Evolutionary conservation across 768 basidiomycete genomes (phyloP), one percentile per base, ranked within the genome.

Genomic region (Nidularia pulvinata): DNA sequence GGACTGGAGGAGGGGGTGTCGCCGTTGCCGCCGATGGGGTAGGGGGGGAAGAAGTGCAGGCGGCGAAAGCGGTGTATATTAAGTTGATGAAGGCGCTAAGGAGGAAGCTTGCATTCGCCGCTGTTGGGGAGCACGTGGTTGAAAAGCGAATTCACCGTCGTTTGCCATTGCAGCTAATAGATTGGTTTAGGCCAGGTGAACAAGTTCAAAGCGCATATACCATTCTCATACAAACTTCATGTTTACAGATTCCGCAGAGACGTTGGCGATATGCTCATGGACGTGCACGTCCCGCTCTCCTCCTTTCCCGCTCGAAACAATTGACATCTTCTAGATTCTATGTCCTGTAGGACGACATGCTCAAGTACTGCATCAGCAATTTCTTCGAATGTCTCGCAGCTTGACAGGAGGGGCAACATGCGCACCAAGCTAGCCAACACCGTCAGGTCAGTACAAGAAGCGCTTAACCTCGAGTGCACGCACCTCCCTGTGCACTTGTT

Each of bases 401-500:
- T 5, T 63, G 65, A 36, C 69, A 71, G 34, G 77, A 79, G 44
- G 64, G 64, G 6, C 75, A 73, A 56, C 89, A 94, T 83, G 94
- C 91, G 50, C 49, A 25, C 25, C 25, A 25, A 4, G 25, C n/a
- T 13, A 52, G 6, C 11, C 46, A 13, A 25, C 44, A 7, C 30
- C 42, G 78, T 96, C 37, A 86, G 86, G 73, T 88, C 88, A 5
- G 78, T 94, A 7, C 91, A 95, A 61, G 95, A 98, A 75, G 93
- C 93, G 1, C 77, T 95, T 22, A 79, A 81, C 55, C 67, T 80
- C 51, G 78, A 79, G 46, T 75, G 73, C 36, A 68, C 69, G 6
- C 86, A 70, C 0, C 78, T 85, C 47, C 73, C 93, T 3, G 66
- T 73, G 22, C 78, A 80, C 7, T 58, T 98, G 11, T 95, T 95